Evolutionary conservation across 73 alveolate genomes (phyloP).

Genomic region (Paramecium sexaurelia): DNA sequence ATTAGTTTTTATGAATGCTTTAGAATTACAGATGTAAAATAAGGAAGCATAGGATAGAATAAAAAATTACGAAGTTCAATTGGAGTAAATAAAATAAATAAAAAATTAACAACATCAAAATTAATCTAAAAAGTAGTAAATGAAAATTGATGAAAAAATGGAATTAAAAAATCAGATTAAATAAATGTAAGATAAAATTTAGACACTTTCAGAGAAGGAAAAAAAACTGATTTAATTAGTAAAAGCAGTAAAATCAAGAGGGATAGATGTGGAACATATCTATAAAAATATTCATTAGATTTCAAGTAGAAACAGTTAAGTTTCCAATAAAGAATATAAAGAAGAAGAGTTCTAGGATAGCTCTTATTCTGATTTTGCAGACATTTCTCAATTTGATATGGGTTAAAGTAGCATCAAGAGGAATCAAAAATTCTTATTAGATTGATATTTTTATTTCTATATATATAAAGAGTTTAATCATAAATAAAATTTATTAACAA

Average conservation of each 20-base stretch:
- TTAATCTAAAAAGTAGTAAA: background rate
- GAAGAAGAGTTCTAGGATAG: background rate
- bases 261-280: constrained; percentile 33
- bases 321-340: background rate
- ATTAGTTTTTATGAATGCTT: background rate
- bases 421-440: background rate
- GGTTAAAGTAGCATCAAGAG: background rate
- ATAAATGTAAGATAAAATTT: background rate
- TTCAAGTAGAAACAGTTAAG: background rate
- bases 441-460: background rate
- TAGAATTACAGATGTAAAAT: background rate
- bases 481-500: constrained; percentile 27
- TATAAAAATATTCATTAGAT: background rate
- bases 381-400: background rate
- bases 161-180: background rate
- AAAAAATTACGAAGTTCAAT: background rate
- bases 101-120: background rate
- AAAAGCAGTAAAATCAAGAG: constrained; percentile 49
- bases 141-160: background rate
- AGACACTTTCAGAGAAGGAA: constrained; percentile 24
- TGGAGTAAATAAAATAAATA: background rate
- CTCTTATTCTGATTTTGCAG: constrained; percentile 43
- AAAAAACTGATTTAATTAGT: constrained; percentile 41
- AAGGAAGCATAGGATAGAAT: background rate
- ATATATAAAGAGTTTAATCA: background rate